Base-by-base conservation (phyloP, 2,329 filamentous ascomycete species). In the Plectosphaerella cucumerina region DNA sequence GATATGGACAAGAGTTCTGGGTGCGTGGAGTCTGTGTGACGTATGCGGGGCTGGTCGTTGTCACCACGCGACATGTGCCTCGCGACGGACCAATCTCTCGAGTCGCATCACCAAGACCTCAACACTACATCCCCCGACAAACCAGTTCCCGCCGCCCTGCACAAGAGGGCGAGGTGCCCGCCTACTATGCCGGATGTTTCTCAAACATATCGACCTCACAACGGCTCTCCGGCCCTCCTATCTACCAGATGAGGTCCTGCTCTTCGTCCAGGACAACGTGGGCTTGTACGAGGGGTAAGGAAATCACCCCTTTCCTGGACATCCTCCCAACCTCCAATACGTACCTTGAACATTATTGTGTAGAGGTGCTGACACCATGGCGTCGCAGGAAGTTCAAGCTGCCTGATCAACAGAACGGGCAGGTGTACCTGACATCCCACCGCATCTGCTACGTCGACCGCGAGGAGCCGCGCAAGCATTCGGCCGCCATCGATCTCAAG, bases 231-330 rank as follows among this genome's bases (percentile, higher is more conserved):
- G 94, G 78, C 94, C 94, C 62, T 88, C 87, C 55, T 87, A 97
- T 67, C 82, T 96, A 59, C 88, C 90, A 64, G 94, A 97, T 77
- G 94, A 99, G 80, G 88, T 90, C 60, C 78, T 97, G 50, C 81
- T 99, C 53, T 97, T 96, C 73, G 93, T 99, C 52, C 93, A 97
- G 75, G 92, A 97, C 78, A 92, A 90, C 69, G 92, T 99, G 62
- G 94, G 94, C 60, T 78, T 99, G 55, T 99, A 99, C 74, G 90
- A 97, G 79, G 94, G 94, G 91, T 96, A 79, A 85, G 74, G 47
- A 47, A 10, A 49, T 56, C 34, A 8, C n/a, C 20, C 47, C 17
- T 22, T 41, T 21, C n/a, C 47, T 35, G 17, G 35, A 17, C n/a
- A 23, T 3, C 26, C 15, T n/a, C 35, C 4, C 6, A 6, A 20